A percentile compares a stretch with the other conserved stretches of the same genome.
These are phyloP conservation scores for Kingdonia uniflora DNA, from an alignment of 164 flowering plant species.

Conservation along the genomic window DNA sequence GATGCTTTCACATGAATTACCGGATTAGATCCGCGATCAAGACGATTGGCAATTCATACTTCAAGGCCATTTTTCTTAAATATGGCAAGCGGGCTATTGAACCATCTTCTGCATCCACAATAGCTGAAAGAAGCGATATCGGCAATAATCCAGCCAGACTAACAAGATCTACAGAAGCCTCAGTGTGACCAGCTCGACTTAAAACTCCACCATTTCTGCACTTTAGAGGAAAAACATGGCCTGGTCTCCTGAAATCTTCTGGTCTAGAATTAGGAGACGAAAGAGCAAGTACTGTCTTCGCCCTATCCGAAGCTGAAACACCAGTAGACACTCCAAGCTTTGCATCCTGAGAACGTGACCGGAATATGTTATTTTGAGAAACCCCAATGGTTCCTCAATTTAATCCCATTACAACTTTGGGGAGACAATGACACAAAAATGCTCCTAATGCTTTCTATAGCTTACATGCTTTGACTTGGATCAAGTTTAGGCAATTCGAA, in stretches of 20 bases:
- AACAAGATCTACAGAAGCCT: constrained; percentile 86
- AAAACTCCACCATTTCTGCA: constrained; percentile 82
- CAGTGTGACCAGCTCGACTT: constrained; percentile 82
- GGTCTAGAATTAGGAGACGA: constrained; percentile 62
- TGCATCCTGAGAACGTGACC: constrained; percentile 42
- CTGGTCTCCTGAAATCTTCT: constrained; percentile 74
- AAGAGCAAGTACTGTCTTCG: constrained; percentile 67
- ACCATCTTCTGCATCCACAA: constrained; percentile 66
- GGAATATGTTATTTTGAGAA: too few species aligned
- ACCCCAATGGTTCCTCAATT: too few species aligned
- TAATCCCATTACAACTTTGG: too few species aligned
- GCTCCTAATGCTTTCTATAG: too few species aligned
- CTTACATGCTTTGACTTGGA: too few species aligned
- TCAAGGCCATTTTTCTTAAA: constrained; percentile 50
- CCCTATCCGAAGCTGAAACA: constrained; percentile 82
- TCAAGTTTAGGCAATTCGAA: too few species aligned
- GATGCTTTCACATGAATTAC: constrained; percentile 36
- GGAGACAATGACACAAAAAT: too few species aligned
- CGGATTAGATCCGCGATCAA: constrained; percentile 74
- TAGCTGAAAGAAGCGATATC: constrained; percentile 62
- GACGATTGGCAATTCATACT: constrained; percentile 53
- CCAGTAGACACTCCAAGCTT: constrained; percentile 71
- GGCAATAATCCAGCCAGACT: constrained; percentile 57
- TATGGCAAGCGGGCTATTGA: constrained; percentile 48
- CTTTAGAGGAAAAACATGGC: constrained; percentile 93